A percentile compares a stretch with the other conserved stretches of the same genome.
Conservation (phyloP, 768 basidiomycete species). For the Boletus pseudo-olivaceus region DNA sequence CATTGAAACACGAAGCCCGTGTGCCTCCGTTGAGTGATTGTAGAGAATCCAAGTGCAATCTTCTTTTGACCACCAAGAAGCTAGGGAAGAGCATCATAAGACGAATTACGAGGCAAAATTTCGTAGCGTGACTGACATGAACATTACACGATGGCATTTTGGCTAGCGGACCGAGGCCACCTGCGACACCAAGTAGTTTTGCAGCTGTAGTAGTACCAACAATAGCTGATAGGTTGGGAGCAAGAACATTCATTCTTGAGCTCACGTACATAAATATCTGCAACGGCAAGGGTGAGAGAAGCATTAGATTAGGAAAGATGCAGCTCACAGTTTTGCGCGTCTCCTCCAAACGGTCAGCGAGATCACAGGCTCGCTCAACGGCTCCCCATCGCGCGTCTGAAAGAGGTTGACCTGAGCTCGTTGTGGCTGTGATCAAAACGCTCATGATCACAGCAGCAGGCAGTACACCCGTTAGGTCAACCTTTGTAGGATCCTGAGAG, state of each 20-base stretch:
- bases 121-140: conserved; percentile 54
- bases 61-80: conserved; percentile 93
- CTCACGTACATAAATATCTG: conserved; percentile 99
- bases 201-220: conserved; percentile 99
- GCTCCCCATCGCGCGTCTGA: conserved; percentile 70
- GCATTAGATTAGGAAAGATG: background rate
- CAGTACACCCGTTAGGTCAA: conserved; percentile 72
- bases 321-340: conserved; percentile 74
- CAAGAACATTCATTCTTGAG: conserved; percentile 96
- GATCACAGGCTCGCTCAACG: conserved; percentile 81
- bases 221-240: conserved; percentile 97
- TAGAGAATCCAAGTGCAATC: conserved; percentile 89
- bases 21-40: conserved; percentile 81
- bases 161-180: conserved; percentile 83
- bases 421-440: conserved; percentile 93
- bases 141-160: conserved; percentile 97
- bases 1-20: conserved; percentile 98
- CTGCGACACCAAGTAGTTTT: conserved; percentile 95
- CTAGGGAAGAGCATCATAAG: conserved; percentile 38
- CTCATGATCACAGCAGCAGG: conserved; percentile 93
- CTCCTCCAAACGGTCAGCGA: conserved; percentile 85
- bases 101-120: background rate
- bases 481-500: conserved; percentile 79
- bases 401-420: conserved; percentile 75
- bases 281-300: conserved; percentile 1